Conservation (phyloP, 441 rosid species). For the Dalechampia spathulata region DNA sequence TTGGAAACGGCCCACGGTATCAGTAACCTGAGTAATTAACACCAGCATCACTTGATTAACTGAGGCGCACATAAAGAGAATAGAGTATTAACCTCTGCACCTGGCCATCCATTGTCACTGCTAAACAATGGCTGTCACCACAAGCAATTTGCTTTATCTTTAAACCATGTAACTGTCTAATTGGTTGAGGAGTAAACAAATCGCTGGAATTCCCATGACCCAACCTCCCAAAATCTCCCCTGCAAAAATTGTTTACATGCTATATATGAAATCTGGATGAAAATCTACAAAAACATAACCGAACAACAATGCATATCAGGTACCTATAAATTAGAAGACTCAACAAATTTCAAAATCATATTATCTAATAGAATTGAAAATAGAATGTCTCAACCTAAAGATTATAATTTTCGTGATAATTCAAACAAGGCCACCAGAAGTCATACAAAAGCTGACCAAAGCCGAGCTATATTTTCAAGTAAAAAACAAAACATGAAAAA, state of each 20-base stretch:
- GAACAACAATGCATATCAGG: not conserved
- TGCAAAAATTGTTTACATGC: constrained; percentile 19
- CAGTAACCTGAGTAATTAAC: not conserved
- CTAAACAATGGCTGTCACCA: constrained; percentile 96
- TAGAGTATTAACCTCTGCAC: constrained; percentile 62
- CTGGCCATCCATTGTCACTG: constrained; percentile 83
- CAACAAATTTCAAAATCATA: no score
- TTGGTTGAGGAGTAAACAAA: constrained; percentile 86
- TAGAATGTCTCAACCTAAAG: no score
- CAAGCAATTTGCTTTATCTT: constrained; percentile 92
- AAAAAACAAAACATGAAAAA: no score
- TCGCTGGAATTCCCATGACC: constrained; percentile 97
- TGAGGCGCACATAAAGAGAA: not conserved
- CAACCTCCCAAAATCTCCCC: constrained; percentile 99
- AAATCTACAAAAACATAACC: not conserved
- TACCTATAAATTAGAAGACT: not conserved
- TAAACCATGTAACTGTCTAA: constrained; percentile 70
- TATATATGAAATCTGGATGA: not conserved
- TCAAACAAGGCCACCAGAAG: no score
- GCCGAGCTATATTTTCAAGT: no score
- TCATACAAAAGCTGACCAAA: no score
- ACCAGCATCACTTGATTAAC: constrained; percentile 2
- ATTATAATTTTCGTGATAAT: no score
- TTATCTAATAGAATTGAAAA: no score
- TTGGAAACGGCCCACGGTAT: not conserved